Conservation (phyloP, 805 yeast genomes). For the Cyberlindnera maritima region DNA sequence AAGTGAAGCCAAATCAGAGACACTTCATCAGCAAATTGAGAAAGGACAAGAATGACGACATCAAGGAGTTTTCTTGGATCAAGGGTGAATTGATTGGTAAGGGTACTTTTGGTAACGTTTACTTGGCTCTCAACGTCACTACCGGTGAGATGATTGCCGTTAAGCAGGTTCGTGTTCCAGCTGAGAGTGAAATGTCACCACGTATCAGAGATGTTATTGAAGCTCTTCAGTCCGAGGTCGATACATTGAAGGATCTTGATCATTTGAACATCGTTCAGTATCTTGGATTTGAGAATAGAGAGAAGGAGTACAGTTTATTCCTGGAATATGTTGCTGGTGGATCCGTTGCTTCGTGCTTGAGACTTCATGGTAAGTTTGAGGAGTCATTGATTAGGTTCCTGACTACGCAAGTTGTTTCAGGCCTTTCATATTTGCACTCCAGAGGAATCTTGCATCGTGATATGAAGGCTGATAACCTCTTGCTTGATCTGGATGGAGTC, state of each 20-base stretch:
- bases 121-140: conserved; percentile 86
- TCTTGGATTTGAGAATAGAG: conserved; percentile 81
- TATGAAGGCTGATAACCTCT: conserved; percentile 87
- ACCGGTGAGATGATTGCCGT: conserved; percentile 99
- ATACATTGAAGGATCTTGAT: conserved; percentile 89
- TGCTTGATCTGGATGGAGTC: conserved; percentile 87
- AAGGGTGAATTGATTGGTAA: conserved; percentile 95
- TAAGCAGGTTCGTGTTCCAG: conserved; percentile 80
- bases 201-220: conserved; percentile 63
- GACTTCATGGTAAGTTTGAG: conserved; percentile 81
- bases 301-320: conserved; percentile 77
- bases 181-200: conserved; percentile 34
- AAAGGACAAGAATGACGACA: conserved; percentile 57
- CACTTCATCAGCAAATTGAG: conserved; percentile 60
- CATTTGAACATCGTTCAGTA: conserved; percentile 95
- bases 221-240: conserved; percentile 86
- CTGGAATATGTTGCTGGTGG: conserved; percentile 98
- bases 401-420: conserved; percentile 77
- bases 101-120: conserved; percentile 96
- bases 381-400: conserved; percentile 70
- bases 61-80: conserved; percentile 93
- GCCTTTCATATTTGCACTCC: conserved; percentile 83
- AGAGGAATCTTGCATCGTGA: conserved; percentile 91
- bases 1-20: conserved; percentile 73
- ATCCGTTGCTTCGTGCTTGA: conserved; percentile 81